Base-by-base conservation (phyloP, 768 basidiomycete genomes). In the Hypholoma fasciculare region DNA sequence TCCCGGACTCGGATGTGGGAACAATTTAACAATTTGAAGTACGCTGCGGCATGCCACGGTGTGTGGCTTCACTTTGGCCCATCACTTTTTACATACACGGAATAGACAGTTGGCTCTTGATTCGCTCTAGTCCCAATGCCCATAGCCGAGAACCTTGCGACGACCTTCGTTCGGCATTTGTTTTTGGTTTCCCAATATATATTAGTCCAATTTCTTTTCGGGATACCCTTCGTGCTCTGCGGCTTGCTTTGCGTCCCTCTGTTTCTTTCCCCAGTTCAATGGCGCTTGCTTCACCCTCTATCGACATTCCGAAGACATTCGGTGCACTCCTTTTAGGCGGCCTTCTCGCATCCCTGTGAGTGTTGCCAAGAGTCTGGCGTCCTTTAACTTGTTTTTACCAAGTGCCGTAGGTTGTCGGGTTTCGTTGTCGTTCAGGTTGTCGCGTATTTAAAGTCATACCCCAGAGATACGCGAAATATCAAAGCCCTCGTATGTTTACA, bases 261-360 rank as follows among this genome's bases (percentile, higher is more conserved):
- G 23, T 23, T 23, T 23, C 23, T 23, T 23, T 23, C 30, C 30
- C 6, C 9, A 34, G 30, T 9, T 34, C 6, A 34, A 19, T 34
- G 49, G 49, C 36, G 34, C n/a, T 34, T 38, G 34, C 20, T 11
- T 43, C 30, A 34, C 6, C 36, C 23, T 40, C 64, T 50, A 57
- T 64, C 44, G 70, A 72, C 51, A 65, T 78, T 34, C 59, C 72
- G 20, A 66, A 56, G 47, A 74, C 74, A 13, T 75, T 71, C 54
- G 78, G 78, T 26, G 73, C 78, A 3, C 63, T 79, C 1, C 63
- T 79, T 19, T 23, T 78, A 16, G 78, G 78, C 2, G 76, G 72
- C 1, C 64, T 78, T 9, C 65, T 72, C 39, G 73, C 76, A 4
- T 69, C 74, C 14, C 42, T 73, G 78, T 77, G 52, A 16, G 74